phyloP scores from a whole-genome alignment of 306 rosid species.

The Carpinus viminea region DNA sequence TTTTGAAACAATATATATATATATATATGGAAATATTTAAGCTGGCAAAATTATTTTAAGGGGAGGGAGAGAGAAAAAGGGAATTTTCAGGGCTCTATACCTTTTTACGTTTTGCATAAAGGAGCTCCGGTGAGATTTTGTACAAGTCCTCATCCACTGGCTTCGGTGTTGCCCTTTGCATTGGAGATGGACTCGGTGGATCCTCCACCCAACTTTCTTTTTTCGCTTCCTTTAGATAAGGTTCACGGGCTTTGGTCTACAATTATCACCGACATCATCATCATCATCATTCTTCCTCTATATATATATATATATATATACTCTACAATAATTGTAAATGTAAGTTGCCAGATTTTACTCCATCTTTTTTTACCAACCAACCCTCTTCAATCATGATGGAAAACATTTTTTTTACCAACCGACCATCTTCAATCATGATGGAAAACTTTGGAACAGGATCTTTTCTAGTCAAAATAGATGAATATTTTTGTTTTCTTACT shows the following conservation, averaged over 20 bases:
- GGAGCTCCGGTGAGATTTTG: constrained; percentile 67
- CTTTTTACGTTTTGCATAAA: constrained; percentile 67
- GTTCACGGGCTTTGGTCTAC: constrained; percentile 57
- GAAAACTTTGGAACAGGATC: neutral
- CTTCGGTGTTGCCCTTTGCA: constrained; percentile 51
- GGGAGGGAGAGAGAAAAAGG: neutral
- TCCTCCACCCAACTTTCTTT: constrained; percentile 54
- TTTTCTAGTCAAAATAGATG: too few species aligned
- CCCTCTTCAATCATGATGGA: neutral
- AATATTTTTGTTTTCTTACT: too few species aligned
- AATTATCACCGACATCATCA: neutral
- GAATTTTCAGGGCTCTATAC: constrained; percentile 19
- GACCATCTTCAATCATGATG: neutral
- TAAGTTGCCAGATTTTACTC: neutral
- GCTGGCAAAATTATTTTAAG: neutral
- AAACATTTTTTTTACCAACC: neutral
- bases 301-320: neutral
- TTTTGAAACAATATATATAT: too few species aligned
- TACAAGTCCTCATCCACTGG: constrained; percentile 87
- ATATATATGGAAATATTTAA: too few species aligned
- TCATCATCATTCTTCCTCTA: neutral
- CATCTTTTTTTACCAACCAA: neutral
- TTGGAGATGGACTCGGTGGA: constrained; percentile 30
- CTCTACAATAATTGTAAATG: neutral
- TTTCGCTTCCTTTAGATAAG: constrained; percentile 49